Percentiles rank a stretch among this genome's conserved stretches.
phyloP scores from a whole-genome alignment of 441 rosid species.

The Gossypium davidsonii region DNA sequence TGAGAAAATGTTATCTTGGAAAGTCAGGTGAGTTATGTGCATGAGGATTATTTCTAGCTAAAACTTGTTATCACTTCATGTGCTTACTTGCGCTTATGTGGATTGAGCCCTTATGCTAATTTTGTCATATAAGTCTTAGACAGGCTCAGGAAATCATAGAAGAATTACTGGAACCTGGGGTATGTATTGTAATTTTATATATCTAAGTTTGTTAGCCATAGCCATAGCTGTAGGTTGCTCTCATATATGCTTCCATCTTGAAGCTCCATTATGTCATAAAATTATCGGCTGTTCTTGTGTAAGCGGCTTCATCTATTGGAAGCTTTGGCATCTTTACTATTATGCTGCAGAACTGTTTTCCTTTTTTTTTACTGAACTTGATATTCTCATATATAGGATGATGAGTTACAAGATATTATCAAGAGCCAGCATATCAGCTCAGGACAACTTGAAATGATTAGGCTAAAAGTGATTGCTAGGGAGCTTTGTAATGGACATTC shows the following conservation, averaged over 20 bases:
- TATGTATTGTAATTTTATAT: constrained; percentile 18
- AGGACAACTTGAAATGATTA: constrained; percentile 33
- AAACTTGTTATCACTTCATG: background rate
- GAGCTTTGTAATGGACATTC: constrained; percentile 31
- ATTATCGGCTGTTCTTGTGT: too few species aligned
- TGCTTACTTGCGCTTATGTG: background rate
- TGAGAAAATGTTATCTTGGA: background rate
- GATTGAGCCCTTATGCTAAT: constrained; percentile 42
- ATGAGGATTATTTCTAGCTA: background rate
- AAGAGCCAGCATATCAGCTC: constrained; percentile 64
- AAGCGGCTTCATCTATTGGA: too few species aligned
- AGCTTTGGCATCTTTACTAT: too few species aligned
- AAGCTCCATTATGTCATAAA: background rate
- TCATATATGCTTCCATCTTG: background rate
- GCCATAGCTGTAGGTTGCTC: background rate
- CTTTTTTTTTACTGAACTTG: background rate
- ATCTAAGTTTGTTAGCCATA: background rate
- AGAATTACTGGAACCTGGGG: constrained; percentile 95
- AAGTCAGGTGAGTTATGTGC: background rate
- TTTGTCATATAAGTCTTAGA: constrained; percentile 67
- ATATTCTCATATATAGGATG: constrained; percentile 40
- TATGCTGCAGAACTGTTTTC: background rate
- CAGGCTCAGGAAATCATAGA: constrained; percentile 91
- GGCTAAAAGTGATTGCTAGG: constrained; percentile 44
- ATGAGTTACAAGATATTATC: constrained; percentile 76